phyloP scores from a whole-genome alignment of 352 stramenopile genomes.

The Globisporangium splendens region DNA sequence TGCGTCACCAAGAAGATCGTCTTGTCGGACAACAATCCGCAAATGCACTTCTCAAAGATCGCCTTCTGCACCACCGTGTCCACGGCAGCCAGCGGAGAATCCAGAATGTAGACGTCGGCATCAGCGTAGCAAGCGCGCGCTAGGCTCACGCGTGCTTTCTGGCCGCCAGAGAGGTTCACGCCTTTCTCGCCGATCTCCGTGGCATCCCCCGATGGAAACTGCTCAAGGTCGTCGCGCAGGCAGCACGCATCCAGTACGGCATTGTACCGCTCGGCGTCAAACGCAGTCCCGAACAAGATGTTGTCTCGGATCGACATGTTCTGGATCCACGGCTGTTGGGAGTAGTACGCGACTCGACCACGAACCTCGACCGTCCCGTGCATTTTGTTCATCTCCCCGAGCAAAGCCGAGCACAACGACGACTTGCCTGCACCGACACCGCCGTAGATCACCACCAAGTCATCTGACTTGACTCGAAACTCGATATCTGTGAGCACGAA shows the following conservation, averaged over 20 bases:
- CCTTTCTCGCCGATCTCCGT: too few species aligned
- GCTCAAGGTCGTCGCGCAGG: constrained; percentile 77
- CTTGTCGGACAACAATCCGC: constrained; percentile 24
- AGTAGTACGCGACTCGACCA: constrained; percentile 59
- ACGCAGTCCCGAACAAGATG: too few species aligned
- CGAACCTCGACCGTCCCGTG: constrained; percentile 33
- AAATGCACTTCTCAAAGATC: constrained; percentile 66
- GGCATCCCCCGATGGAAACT: constrained; percentile 81
- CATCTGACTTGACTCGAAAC: constrained; percentile 33
- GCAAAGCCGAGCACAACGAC: constrained; percentile 41
- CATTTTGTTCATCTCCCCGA: constrained; percentile 84
- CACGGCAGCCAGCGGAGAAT: constrained; percentile 90
- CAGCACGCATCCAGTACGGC: constrained; percentile 70
- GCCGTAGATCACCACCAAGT: constrained; percentile 53
- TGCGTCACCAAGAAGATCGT: constrained; percentile 91
- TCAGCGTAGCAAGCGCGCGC: constrained; percentile 64
- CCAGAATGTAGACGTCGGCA: constrained; percentile 76
- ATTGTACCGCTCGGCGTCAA: constrained; percentile 40
- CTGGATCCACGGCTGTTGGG: constrained; percentile 91
- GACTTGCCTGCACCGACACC: constrained; percentile 53
- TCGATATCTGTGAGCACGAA: constrained; percentile 33
- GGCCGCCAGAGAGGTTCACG: constrained; percentile 92
- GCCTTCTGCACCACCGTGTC: constrained; percentile 91
- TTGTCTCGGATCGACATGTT: constrained; percentile 94
- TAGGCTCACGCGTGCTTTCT: constrained; percentile 83